A percentile compares a stretch with the other conserved stretches of the same genome.
phyloP scores from a whole-genome alignment of 345 rosid genomes.

The Combretum micranthum region DNA sequence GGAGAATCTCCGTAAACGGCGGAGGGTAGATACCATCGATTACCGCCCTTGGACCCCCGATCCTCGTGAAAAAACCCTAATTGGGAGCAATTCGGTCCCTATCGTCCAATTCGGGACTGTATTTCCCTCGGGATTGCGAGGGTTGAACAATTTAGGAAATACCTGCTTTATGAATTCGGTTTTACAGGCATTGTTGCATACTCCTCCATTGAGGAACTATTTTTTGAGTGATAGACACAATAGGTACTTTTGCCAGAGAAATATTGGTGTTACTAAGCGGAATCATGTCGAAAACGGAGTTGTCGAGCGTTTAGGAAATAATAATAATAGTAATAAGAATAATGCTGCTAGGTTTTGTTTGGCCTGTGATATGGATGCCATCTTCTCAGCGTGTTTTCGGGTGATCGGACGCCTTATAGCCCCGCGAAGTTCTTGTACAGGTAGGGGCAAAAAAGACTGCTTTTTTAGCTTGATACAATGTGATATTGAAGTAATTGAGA shows the following conservation, averaged over 20 bases:
- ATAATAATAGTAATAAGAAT: slow-evolving; percentile 3
- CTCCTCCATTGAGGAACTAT: slow-evolving; percentile 75
- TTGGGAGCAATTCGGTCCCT: slow-evolving; percentile 37
- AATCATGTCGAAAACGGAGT: too few species aligned
- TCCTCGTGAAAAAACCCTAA: slow-evolving; percentile 20
- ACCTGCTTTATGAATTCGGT: slow-evolving; percentile 95
- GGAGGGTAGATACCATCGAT: slow-evolving; percentile 42
- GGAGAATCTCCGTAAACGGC: slow-evolving; percentile 55
- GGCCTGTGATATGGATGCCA: slow-evolving; percentile 61
- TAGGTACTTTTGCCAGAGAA: slow-evolving; percentile 42
- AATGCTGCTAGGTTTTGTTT: slow-evolving; percentile 45
- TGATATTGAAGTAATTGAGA: too few species aligned
- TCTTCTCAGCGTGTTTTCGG: slow-evolving; percentile 75
- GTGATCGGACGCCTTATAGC: slow-evolving; percentile 68
- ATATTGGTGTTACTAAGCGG: not conserved
- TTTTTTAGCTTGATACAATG: too few species aligned
- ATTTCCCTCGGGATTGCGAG: slow-evolving; percentile 73
- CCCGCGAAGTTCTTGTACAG: slow-evolving; percentile 90
- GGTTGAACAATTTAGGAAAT: slow-evolving; percentile 80
- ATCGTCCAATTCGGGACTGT: slow-evolving; percentile 35
- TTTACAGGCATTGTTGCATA: slow-evolving; percentile 81
- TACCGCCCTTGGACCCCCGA: slow-evolving; percentile 47
- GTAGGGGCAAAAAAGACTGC: slow-evolving; percentile 20
- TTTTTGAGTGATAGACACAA: slow-evolving; percentile 70
- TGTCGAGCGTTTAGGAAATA: too few species aligned